Percentiles rank a stretch among this genome's conserved stretches.
Evolutionary conservation across 2,329 filamentous ascomycete genomes (phyloP).

Genomic region (Phialemonium atrogriseum): DNA sequence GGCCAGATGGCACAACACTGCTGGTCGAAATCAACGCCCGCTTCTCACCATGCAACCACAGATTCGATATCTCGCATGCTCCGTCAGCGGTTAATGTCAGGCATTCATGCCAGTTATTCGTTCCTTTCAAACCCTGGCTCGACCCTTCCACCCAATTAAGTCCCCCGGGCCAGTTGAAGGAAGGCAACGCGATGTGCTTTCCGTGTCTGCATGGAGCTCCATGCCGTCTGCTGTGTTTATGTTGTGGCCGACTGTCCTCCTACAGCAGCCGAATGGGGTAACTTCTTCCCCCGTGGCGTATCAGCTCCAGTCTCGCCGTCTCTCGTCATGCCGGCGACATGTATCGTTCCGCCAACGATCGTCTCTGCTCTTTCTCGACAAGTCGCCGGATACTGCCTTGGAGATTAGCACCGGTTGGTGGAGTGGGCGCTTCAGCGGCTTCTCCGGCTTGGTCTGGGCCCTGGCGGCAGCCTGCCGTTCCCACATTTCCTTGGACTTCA

Average conservation of each 20-base stretch:
- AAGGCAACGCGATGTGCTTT: too few relatives aligned
- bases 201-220: too few relatives aligned
- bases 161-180: too few relatives aligned
- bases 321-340: slow-evolving; percentile 14
- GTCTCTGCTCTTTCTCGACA: slow-evolving; percentile 24
- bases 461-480: slow-evolving; percentile 46
- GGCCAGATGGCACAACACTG: slow-evolving; percentile 39
- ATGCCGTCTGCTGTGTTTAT: too few relatives aligned
- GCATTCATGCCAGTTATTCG: slow-evolving; percentile 11
- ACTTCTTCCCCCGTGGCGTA: slow-evolving; percentile 3
- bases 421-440: slow-evolving; percentile 45
- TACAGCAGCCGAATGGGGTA: too few relatives aligned
- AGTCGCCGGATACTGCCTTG: slow-evolving; percentile 26
- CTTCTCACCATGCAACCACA: slow-evolving; percentile 14
- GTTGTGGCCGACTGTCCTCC: too few relatives aligned
- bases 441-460: slow-evolving; percentile 34
- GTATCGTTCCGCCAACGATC: slow-evolving; percentile 21
- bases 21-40: slow-evolving; percentile 28
- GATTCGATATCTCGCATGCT: slow-evolving; percentile 12
- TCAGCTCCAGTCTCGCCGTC: slow-evolving; percentile 15
- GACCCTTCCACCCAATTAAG: too few relatives aligned
- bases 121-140: too few relatives aligned
- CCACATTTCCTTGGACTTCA: slow-evolving; percentile 51
- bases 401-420: slow-evolving; percentile 47
- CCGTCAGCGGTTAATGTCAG: slow-evolving; percentile 9